A percentile compares a stretch with the other conserved stretches of the same genome.
Conservation (phyloP, 345 rosid species). For the Ceriops zippeliana region DNA sequence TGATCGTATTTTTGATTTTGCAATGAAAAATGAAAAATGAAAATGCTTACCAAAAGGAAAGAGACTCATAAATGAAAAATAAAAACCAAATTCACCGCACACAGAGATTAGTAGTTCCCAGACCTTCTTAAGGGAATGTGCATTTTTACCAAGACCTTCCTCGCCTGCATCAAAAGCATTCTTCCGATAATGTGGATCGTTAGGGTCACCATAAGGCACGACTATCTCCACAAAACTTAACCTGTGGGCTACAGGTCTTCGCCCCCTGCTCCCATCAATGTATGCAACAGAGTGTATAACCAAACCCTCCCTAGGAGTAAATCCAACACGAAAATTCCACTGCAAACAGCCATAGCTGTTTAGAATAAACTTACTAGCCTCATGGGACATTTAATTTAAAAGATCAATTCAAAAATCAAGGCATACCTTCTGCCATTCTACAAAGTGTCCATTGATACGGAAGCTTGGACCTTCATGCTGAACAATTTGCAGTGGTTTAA, state of each 20-base stretch:
- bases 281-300: constrained; percentile 89
- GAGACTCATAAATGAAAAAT: neutral
- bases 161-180: constrained; percentile 98
- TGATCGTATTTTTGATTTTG: too few relatives aligned
- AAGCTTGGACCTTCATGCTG: constrained; percentile 97
- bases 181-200: constrained; percentile 87
- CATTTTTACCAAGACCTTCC: constrained; percentile 93
- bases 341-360: constrained; percentile 34
- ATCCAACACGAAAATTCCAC: constrained; percentile 97
- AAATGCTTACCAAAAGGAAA: too few relatives aligned
- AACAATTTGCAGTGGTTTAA: constrained; percentile 74
- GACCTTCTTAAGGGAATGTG: constrained; percentile 94
- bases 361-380: neutral
- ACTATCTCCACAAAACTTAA: constrained; percentile 95
- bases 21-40: too few relatives aligned
- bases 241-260: constrained; percentile 87
- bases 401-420: constrained; percentile 1
- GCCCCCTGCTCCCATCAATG: constrained; percentile 82
- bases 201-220: constrained; percentile 96
- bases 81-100: neutral
- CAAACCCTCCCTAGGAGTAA: constrained; percentile 88
- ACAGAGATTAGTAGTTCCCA: neutral
- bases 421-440: constrained; percentile 88
- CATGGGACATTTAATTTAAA: neutral
- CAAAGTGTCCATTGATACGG: constrained; percentile 70